These are phyloP conservation scores for Camelina laxa DNA, from an alignment of 345 rosid genomes.

Conservation along the genomic window DNA sequence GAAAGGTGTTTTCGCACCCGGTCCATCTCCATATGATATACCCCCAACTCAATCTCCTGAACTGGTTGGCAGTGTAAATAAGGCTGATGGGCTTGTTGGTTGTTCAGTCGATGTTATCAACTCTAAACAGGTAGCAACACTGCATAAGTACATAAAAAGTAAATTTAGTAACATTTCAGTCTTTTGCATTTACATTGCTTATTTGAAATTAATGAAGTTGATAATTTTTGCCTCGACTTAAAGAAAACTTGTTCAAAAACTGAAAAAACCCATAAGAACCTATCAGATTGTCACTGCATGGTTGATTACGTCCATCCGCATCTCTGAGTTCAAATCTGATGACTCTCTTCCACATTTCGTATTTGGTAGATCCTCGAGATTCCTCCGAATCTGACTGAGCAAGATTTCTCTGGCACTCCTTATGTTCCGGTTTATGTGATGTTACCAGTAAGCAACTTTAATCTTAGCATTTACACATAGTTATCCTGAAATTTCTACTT, in stretches of 20 bases:
- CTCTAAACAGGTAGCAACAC: constrained; percentile 71
- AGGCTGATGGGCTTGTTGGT: constrained; percentile 52
- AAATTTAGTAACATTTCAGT: constrained; percentile 1
- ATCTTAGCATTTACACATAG: constrained; percentile 4
- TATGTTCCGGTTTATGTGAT: constrained; percentile 92
- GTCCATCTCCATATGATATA: constrained; percentile 66
- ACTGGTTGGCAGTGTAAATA: constrained; percentile 63
- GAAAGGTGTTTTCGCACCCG: constrained; percentile 82
- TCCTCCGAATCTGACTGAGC: constrained; percentile 65
- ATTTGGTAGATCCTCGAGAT: constrained; percentile 57
- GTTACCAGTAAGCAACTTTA: constrained; percentile 76
- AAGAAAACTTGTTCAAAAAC: not conserved
- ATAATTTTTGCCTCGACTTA: not conserved
- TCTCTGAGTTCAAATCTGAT: constrained; percentile 26
- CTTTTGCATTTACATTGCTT: constrained; percentile 25
- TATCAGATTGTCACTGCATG: constrained; percentile 21
- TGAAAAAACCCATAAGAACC: not conserved
- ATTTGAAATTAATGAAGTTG: not conserved
- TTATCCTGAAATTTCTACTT: constrained; percentile 12
- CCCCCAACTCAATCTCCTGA: constrained; percentile 61
- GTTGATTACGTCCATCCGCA: constrained; percentile 20
- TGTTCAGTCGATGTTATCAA: constrained; percentile 55
- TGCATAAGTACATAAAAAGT: constrained; percentile 4
- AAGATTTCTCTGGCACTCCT: constrained; percentile 81
- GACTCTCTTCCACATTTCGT: constrained; percentile 23